These are phyloP conservation scores for Phytophthora litchii DNA, from an alignment of 352 stramenopile species.

Conservation along the genomic window DNA sequence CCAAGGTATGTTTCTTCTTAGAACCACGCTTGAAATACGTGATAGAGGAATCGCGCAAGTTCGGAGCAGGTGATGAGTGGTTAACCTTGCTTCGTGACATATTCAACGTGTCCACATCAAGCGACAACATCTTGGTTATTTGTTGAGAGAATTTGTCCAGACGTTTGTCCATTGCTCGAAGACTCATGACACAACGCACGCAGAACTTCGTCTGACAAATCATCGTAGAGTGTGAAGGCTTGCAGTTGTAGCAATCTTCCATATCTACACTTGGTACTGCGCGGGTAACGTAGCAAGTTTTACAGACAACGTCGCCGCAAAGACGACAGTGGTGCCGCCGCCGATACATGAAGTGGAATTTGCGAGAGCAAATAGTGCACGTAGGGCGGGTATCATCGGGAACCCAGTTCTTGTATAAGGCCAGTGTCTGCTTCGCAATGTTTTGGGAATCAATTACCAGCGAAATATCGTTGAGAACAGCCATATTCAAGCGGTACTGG, in stretches of 20 bases:
- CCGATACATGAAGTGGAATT: slow-evolving; percentile 40
- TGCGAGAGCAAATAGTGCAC: slow-evolving; percentile 40
- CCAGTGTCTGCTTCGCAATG: slow-evolving; percentile 44
- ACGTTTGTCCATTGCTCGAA: slow-evolving; percentile 47
- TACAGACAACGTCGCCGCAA: slow-evolving; percentile 59
- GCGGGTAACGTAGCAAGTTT: slow-evolving; percentile 53
- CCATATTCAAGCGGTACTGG: slow-evolving; percentile 53
- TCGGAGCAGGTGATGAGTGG: slow-evolving; percentile 1
- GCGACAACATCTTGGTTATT: slow-evolving; percentile 37
- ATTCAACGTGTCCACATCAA: slow-evolving; percentile 14
- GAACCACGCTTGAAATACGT: slow-evolving; percentile 42
- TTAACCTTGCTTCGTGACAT: slow-evolving; percentile 14
- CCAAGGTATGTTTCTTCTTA: slow-evolving; percentile 33
- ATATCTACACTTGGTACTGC: slow-evolving; percentile 30
- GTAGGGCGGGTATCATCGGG: slow-evolving; percentile 35
- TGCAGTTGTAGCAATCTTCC: slow-evolving; percentile 12
- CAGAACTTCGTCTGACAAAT: slow-evolving; percentile 64
- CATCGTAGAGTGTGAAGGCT: neutral
- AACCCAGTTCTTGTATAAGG: slow-evolving; percentile 41
- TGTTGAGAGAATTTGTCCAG: slow-evolving; percentile 37
- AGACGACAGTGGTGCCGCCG: slow-evolving; percentile 57
- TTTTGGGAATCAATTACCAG: slow-evolving; percentile 61
- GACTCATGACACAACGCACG: slow-evolving; percentile 53
- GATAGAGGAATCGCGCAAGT: slow-evolving; percentile 20
- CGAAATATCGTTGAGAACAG: slow-evolving; percentile 57